phyloP scores from a whole-genome alignment of 176 grass and related monocot species.

The Ensete glaucum region DNA sequence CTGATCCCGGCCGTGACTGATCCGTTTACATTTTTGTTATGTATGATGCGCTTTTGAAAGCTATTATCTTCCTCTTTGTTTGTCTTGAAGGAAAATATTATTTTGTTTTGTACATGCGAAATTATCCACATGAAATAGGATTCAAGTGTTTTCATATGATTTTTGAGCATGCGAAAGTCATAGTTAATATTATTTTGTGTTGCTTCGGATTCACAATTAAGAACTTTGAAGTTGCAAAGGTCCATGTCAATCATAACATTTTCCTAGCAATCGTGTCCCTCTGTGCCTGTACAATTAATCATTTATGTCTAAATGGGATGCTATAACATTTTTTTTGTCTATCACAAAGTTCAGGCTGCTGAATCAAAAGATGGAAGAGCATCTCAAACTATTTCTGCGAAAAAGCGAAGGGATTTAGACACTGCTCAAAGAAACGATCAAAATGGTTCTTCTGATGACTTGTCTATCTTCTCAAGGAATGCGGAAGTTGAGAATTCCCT shows the following conservation, averaged over 20 bases:
- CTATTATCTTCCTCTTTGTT: background rate
- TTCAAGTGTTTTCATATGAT: background rate
- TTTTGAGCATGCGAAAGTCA: background rate
- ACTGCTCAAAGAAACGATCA: slow-evolving; percentile 18
- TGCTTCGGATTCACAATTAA: background rate
- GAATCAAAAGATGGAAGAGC: slow-evolving; percentile 39
- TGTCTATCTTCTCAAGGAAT: background rate
- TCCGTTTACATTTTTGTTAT: background rate
- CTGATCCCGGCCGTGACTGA: background rate
- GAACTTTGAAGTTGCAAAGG: background rate
- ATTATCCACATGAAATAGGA: background rate
- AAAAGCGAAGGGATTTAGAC: slow-evolving; percentile 59
- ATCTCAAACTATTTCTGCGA: slow-evolving; percentile 30
- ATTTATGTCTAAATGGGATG: background rate
- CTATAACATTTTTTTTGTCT: slow-evolving; percentile 1
- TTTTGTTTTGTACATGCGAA: background rate
- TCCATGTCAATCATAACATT: background rate
- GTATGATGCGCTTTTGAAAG: background rate
- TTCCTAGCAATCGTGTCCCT: background rate
- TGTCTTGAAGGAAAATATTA: background rate
- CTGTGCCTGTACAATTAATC: too few species aligned
- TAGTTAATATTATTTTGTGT: background rate
- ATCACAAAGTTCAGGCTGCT: slow-evolving; percentile 14
- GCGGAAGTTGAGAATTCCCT: slow-evolving; percentile 31
- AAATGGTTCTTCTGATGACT: slow-evolving; percentile 32